phyloP scores from a whole-genome alignment of 495 filamentous ascomycete species.

The Penicillium odoratum region DNA sequence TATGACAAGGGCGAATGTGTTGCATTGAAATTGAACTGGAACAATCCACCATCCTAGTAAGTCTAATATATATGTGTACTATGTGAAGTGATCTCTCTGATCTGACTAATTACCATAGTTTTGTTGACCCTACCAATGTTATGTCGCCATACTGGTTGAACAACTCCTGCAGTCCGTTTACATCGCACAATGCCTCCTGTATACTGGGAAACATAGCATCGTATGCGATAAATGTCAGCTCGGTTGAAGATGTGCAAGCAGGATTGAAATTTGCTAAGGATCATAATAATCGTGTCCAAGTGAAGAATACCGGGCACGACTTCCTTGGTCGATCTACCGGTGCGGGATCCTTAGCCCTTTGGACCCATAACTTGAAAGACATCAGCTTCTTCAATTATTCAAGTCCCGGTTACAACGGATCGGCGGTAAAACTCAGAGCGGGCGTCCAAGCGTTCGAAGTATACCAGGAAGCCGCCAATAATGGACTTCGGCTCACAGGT shows the following conservation, averaged over 20 bases:
- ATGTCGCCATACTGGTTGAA: too few species aligned
- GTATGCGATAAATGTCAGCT: not conserved
- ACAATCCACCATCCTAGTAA: too few species aligned
- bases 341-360: constrained; percentile 50
- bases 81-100: too few species aligned
- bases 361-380: constrained; percentile 58
- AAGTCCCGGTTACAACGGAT: constrained; percentile 41
- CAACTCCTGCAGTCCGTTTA: too few species aligned
- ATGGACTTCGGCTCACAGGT: constrained; percentile 26
- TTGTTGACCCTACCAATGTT: too few species aligned
- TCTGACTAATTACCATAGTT: too few species aligned
- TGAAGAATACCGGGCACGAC: constrained; percentile 59
- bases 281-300: constrained; percentile 43
- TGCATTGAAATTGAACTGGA: too few species aligned
- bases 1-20: too few species aligned
- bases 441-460: constrained; percentile 43
- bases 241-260: not conserved
- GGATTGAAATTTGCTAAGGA: constrained; percentile 12
- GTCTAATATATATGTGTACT: too few species aligned
- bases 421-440: constrained; percentile 51
- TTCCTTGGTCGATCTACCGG: constrained; percentile 59
- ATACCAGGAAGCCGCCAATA: constrained; percentile 39
- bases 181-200: too few species aligned
- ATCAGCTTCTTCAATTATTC: constrained; percentile 39
- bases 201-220: not conserved